A percentile compares a stretch with the other conserved stretches of the same genome.
Evolutionary conservation across 2,329 filamentous ascomycete genomes (phyloP).

Genomic region (Phialocephala sp.): DNA sequence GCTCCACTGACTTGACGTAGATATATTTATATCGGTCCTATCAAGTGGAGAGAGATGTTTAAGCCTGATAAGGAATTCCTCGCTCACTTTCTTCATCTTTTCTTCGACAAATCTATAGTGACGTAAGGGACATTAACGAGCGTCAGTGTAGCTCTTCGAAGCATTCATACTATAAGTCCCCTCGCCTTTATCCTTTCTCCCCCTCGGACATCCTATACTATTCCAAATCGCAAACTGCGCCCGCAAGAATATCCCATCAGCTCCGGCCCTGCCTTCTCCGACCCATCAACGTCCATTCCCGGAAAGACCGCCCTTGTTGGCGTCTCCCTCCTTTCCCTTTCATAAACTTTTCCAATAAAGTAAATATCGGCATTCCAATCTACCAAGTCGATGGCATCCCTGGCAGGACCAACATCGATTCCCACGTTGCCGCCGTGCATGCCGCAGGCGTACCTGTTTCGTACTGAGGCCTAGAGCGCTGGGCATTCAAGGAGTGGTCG

Average conservation of each 20-base stretch:
- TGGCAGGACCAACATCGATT: constrained; percentile 24
- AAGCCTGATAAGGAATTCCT: too few relatives aligned
- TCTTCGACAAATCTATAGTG: too few relatives aligned
- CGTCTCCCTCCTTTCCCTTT: constrained; percentile 20
- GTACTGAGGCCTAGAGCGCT: constrained; percentile 26
- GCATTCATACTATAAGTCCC: too few relatives aligned
- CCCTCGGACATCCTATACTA: not conserved
- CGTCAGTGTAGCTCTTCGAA: not conserved
- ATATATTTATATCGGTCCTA: not conserved
- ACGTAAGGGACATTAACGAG: not conserved
- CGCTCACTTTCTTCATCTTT: too few relatives aligned
- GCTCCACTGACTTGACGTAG: not conserved
- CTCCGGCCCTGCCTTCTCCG: constrained; percentile 24
- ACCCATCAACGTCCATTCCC: constrained; percentile 11
- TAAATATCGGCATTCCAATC: constrained; percentile 21
- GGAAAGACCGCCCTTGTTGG: constrained; percentile 25
- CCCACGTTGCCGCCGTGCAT: constrained; percentile 29
- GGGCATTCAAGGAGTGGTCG: constrained; percentile 35
- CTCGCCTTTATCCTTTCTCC: too few relatives aligned
- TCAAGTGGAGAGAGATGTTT: too few relatives aligned
- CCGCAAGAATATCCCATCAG: constrained; percentile 19
- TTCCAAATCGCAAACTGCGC: constrained; percentile 8
- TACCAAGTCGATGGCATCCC: constrained; percentile 24
- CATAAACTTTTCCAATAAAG: constrained; percentile 20
- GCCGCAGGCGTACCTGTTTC: constrained; percentile 25